Conservation (phyloP, 148 eudicot genomes). For the Euryodendron excelsum region DNA sequence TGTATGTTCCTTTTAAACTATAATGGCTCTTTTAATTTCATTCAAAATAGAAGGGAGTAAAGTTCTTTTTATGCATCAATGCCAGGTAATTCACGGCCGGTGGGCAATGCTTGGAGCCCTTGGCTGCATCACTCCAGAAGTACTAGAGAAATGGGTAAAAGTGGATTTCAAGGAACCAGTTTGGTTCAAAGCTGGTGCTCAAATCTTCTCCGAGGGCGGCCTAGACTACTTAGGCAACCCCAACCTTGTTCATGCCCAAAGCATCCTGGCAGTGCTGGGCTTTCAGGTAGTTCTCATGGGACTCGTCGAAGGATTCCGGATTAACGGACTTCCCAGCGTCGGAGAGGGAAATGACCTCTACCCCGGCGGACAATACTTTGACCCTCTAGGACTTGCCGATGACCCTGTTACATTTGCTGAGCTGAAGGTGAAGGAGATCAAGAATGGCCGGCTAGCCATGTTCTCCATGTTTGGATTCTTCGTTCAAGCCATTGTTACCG, state of each 20-base stretch:
- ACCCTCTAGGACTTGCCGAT: constrained; percentile 26
- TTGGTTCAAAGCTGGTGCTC: constrained; percentile 38
- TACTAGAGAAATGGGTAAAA: no score
- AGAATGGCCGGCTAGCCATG: constrained; percentile 31
- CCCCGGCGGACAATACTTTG: constrained; percentile 26
- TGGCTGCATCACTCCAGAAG: no score
- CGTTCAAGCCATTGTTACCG: constrained; percentile 31
- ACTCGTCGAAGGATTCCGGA: constrained; percentile 25
- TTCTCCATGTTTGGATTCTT: constrained; percentile 33
- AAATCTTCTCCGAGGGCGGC: constrained; percentile 36
- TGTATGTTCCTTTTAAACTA: no score
- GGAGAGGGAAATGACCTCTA: constrained; percentile 27
- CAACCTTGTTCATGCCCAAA: constrained; percentile 28
- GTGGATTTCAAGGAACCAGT: no score
- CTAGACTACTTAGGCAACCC: no score
- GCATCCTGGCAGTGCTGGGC: constrained; percentile 34
- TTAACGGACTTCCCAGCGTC: constrained; percentile 23
- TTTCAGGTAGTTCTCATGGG: constrained; percentile 31
- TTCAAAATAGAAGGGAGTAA: no score
- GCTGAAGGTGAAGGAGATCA: constrained; percentile 33
- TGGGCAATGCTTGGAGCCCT: no score
- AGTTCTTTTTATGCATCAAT: no score
- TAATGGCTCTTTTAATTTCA: no score
- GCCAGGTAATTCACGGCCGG: no score
- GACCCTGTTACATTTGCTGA: constrained; percentile 35